Evolutionary conservation across 768 basidiomycete genomes (phyloP).

Genomic region (Russula sp.): DNA sequence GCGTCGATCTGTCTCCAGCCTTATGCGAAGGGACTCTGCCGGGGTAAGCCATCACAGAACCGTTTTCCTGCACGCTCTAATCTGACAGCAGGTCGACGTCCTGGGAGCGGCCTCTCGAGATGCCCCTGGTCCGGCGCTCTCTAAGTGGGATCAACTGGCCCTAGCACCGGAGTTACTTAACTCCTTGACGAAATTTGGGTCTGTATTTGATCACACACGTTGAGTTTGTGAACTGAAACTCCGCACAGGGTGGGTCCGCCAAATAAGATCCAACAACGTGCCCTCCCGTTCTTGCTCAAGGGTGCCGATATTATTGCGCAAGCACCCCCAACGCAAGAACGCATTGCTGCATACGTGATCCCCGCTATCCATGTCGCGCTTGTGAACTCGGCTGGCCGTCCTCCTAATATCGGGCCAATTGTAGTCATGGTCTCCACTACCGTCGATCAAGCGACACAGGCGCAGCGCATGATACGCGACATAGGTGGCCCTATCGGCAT

Average conservation of each 20-base stretch:
- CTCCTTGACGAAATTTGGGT: slow-evolving; percentile 93
- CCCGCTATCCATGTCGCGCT: slow-evolving; percentile 83
- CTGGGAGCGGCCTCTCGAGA: slow-evolving; percentile 58
- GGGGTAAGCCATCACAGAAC: slow-evolving; percentile 45
- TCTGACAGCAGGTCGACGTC: slow-evolving; percentile 41
- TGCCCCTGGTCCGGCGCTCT: slow-evolving; percentile 63
- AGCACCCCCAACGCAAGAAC: slow-evolving; percentile 96
- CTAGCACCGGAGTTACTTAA: slow-evolving; percentile 82
- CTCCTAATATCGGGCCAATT: slow-evolving; percentile 69
- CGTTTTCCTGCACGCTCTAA: slow-evolving; percentile 13
- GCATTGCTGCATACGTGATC: slow-evolving; percentile 95
- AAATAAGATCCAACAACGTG: slow-evolving; percentile 97
- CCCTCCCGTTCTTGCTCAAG: slow-evolving; percentile 88
- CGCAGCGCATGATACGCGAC: slow-evolving; percentile 91
- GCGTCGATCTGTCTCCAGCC: slow-evolving; percentile 64
- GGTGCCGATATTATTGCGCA: slow-evolving; percentile 98
- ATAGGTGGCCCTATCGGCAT: slow-evolving; percentile 91
- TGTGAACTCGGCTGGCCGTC: slow-evolving; percentile 49
- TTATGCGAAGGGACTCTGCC: slow-evolving; percentile 69
- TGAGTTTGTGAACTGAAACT: slow-evolving; percentile 10
- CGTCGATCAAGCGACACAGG: slow-evolving; percentile 97
- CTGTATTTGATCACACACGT: slow-evolving; percentile 30
- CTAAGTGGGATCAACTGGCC: slow-evolving; percentile 93
- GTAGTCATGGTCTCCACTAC: slow-evolving; percentile 96
- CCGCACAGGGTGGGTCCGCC: slow-evolving; percentile 82